phyloP scores from a whole-genome alignment of 2,329 filamentous ascomycete genomes.

The Alternaria sp. region DNA sequence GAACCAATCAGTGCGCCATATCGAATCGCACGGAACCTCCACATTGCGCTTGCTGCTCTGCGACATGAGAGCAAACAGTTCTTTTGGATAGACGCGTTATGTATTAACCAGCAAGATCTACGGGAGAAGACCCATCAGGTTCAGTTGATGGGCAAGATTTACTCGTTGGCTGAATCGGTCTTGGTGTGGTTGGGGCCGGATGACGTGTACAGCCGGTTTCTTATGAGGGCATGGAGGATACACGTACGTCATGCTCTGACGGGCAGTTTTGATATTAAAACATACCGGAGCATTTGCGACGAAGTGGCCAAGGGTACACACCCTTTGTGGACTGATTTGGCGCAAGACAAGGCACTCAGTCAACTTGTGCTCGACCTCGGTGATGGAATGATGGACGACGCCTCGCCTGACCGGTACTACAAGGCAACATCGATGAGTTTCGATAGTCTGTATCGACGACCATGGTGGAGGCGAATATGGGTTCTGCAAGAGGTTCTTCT shows the following conservation, averaged over 20 bases:
- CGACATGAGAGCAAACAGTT: not conserved
- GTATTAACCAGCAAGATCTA: not conserved
- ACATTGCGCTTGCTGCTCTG: not conserved
- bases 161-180: not conserved
- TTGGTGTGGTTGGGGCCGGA: not conserved
- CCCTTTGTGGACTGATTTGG: not conserved
- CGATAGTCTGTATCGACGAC: rapidly evolving
- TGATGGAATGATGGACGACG: not conserved
- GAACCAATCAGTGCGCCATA: not conserved
- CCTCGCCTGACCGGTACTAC: not conserved
- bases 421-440: not conserved
- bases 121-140: not conserved
- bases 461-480: not conserved
- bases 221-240: not conserved
- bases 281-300: not conserved
- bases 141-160: not conserved
- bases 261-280: not conserved
- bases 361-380: not conserved
- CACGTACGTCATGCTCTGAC: not conserved
- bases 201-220: not conserved
- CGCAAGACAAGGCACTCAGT: not conserved
- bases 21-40: not conserved
- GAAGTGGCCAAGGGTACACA: not conserved
- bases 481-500: not conserved
- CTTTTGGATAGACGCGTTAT: not conserved